Evolutionary conservation across 495 filamentous ascomycete genomes (phyloP).

Genomic region (Penicillium cataractarum): DNA sequence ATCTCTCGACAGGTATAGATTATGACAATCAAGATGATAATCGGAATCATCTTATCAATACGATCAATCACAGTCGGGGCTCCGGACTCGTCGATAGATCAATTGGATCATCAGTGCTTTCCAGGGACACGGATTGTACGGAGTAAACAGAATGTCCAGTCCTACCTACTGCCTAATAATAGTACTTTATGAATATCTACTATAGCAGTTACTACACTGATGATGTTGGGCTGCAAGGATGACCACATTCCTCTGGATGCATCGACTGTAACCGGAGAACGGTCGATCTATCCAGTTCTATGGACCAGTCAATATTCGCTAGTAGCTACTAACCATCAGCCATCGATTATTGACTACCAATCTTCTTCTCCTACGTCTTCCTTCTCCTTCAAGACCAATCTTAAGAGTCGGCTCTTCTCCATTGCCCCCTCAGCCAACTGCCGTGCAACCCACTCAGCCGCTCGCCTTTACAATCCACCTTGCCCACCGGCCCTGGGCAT

Average conservation of each 20-base stretch:
- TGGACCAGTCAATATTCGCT: background rate
- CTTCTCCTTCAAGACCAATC: background rate
- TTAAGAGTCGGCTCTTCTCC: background rate
- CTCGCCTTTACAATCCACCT: constrained; percentile 10
- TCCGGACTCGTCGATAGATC: background rate
- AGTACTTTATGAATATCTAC: background rate
- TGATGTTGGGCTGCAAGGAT: background rate
- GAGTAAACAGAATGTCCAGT: background rate
- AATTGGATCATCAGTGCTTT: background rate
- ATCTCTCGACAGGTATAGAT: background rate
- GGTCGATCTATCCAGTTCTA: background rate
- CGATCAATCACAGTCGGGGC: background rate
- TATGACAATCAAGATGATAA: background rate
- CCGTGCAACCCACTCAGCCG: constrained; percentile 15
- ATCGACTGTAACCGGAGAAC: background rate
- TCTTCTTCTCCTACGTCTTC: background rate
- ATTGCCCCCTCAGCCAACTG: background rate
- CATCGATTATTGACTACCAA: too few relatives aligned
- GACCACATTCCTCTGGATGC: background rate
- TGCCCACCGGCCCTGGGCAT: background rate
- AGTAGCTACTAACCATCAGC: background rate
- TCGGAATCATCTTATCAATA: background rate
- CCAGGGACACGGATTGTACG: background rate
- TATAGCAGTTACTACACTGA: too few relatives aligned
- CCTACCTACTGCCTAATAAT: background rate